Conservation (phyloP, 495 filamentous ascomycete species). For the Aspergillus wentii region DNA sequence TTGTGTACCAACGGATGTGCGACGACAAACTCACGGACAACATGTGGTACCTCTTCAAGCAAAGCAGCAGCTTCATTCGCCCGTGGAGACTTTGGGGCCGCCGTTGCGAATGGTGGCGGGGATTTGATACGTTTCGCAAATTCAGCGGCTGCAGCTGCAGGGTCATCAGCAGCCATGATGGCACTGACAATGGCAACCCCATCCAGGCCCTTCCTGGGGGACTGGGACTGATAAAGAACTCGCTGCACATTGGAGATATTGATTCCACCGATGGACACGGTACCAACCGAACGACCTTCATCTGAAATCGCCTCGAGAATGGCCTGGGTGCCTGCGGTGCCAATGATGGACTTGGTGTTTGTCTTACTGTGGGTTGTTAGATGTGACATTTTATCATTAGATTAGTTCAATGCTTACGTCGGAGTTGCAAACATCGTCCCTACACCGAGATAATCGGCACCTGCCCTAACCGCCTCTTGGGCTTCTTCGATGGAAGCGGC, state of each 20-base stretch:
- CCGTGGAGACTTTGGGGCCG: conserved; percentile 9
- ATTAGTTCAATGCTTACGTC: conserved; percentile 51
- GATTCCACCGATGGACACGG: conserved; percentile 85
- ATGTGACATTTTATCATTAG: neutral
- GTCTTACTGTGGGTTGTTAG: conserved; percentile 36
- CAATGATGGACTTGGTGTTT: conserved; percentile 79
- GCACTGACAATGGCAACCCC: conserved; percentile 89
- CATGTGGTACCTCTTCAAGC: conserved; percentile 41
- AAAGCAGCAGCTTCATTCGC: conserved; percentile 33
- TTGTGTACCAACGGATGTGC: conserved; percentile 81
- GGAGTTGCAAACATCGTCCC: conserved; percentile 81
- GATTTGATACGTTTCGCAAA: conserved; percentile 47
- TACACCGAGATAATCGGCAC: conserved; percentile 85
- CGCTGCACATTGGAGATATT: conserved; percentile 71
- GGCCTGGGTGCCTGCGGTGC: conserved; percentile 66
- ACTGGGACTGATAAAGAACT: conserved; percentile 61
- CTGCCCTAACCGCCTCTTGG: conserved; percentile 56
- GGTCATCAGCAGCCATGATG: conserved; percentile 68
- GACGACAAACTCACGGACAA: conserved; percentile 55
- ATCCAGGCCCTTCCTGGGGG: conserved; percentile 51
- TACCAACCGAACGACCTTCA: conserved; percentile 40
- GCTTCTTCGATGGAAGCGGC: conserved; percentile 66
- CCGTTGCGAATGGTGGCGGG: conserved; percentile 43
- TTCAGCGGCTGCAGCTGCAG: conserved; percentile 52
- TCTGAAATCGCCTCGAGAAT: conserved; percentile 59